Base-by-base conservation (phyloP, 2,329 filamentous ascomycete species). In the Esteya vermicola region DNA sequence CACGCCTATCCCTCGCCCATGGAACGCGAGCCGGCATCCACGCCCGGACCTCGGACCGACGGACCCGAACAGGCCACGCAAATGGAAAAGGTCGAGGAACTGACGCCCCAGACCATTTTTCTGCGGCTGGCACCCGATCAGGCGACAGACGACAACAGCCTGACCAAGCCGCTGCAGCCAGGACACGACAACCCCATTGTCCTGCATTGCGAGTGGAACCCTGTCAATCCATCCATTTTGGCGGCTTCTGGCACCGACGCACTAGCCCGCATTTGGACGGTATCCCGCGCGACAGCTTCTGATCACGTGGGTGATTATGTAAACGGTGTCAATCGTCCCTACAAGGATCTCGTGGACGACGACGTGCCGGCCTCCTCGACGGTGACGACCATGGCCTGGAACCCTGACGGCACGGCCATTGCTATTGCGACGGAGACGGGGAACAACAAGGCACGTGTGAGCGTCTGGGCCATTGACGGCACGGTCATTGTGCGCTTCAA, bases 141-240 rank as follows among this genome's bases (percentile, higher is more conserved):
- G 40, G 48, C 52, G 34, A 35, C 51, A 21, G 52, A 51, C 50
- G 51, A 57, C 51, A 45, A 55, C 59, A 31, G 55, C 59, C 43
- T 43, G 38, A 33, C 42, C 32, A 41, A 41, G 36, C 27, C 44
- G 44, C 43, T 46, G 21, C 44, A 45, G 40, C 46, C 43, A 14
- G 46, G 43, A 37, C 47, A 54, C 54, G 68, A 73, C 54, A 71
- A 67, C 58, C 72, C 75, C 54, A 67, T 77, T 52, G 61, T 79
- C 58, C 66, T 79, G 62, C 73, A 78, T 59, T 78, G 75, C 68
- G 72, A 77, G 65, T 80, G 74, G 72, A 78, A 72, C 64, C 75
- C 75, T 50, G 65, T 57, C 58, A 68, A 79, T 63, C 70, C 75
- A 57, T 72, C 68, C 44, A 63, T 76, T 60, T 65, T 80, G 66